Conservation (phyloP, 1,284 basidiomycete genomes). For the Phylloporus sp. region DNA sequence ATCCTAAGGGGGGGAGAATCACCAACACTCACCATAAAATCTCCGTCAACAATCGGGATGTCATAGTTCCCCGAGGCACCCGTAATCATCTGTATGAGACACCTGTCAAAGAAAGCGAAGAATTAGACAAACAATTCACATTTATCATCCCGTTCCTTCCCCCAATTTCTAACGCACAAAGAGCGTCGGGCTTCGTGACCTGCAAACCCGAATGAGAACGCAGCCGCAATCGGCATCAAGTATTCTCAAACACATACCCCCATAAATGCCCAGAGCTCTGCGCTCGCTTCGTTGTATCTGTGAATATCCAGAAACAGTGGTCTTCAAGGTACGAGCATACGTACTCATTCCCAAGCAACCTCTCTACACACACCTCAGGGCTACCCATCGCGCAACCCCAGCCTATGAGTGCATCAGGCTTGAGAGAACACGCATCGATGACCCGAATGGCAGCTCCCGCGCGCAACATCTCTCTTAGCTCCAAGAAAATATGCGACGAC, state of each 20-base stretch:
- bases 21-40: slow-evolving; percentile 50
- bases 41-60: slow-evolving; percentile 45
- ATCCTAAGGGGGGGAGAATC: slow-evolving; percentile 3
- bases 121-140: slow-evolving; percentile 29
- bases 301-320: not conserved
- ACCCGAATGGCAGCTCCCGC: slow-evolving; percentile 49
- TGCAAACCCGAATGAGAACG: slow-evolving; percentile 16
- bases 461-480: slow-evolving; percentile 51
- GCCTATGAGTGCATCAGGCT: slow-evolving; percentile 36
- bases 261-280: slow-evolving; percentile 31
- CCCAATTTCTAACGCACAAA: slow-evolving; percentile 53
- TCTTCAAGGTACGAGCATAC: slow-evolving; percentile 19
- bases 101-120: slow-evolving; percentile 13
- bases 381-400: slow-evolving; percentile 44
- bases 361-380: slow-evolving; percentile 43
- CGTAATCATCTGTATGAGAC: slow-evolving; percentile 36
- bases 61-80: slow-evolving; percentile 42
- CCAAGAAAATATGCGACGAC: slow-evolving; percentile 50
- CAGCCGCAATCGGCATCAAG: not conserved
- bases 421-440: slow-evolving; percentile 34
- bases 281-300: slow-evolving; percentile 38
- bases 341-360: slow-evolving; percentile 45
- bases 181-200: slow-evolving; percentile 43
- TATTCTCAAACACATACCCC: slow-evolving; percentile 20
- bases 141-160: slow-evolving; percentile 61